Evolutionary conservation across 23 red algal species (phyloP).

Genomic region (Chondrus crispus): DNA sequence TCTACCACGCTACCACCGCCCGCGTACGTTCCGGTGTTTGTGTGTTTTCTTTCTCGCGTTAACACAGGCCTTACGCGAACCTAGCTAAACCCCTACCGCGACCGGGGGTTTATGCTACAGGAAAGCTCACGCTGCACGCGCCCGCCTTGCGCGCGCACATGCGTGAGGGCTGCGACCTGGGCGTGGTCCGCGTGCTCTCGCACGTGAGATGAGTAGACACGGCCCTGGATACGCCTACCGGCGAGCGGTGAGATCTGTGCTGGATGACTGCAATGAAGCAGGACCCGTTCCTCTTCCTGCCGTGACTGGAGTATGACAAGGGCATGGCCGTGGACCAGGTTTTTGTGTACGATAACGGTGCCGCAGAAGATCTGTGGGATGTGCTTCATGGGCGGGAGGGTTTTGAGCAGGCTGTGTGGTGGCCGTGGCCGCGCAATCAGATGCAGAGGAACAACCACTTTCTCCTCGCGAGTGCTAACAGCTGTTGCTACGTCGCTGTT

Average conservation of each 20-base stretch:
- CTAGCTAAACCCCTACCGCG: too few species aligned
- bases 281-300: constrained; percentile 17
- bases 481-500: constrained; percentile 35
- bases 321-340: constrained; percentile 53
- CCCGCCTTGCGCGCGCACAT: too few species aligned
- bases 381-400: neutral
- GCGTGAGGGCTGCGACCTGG: too few species aligned
- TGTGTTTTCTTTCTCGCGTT: too few species aligned
- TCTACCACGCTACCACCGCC: too few species aligned
- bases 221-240: too few species aligned
- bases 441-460: constrained; percentile 50
- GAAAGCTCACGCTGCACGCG: too few species aligned
- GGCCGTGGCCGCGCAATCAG: constrained; percentile 50
- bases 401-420: constrained; percentile 11
- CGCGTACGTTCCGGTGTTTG: too few species aligned
- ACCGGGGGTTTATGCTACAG: too few species aligned
- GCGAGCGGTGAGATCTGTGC: constrained; percentile 34
- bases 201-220: too few species aligned
- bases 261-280: constrained; percentile 46
- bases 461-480: neutral
- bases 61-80: too few species aligned
- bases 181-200: too few species aligned
- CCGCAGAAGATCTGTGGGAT: neutral
- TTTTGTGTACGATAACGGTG: constrained; percentile 50
- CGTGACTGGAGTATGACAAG: constrained; percentile 30